Conservation (phyloP, 75 land plant genomes). For the Larix kaempferi region DNA sequence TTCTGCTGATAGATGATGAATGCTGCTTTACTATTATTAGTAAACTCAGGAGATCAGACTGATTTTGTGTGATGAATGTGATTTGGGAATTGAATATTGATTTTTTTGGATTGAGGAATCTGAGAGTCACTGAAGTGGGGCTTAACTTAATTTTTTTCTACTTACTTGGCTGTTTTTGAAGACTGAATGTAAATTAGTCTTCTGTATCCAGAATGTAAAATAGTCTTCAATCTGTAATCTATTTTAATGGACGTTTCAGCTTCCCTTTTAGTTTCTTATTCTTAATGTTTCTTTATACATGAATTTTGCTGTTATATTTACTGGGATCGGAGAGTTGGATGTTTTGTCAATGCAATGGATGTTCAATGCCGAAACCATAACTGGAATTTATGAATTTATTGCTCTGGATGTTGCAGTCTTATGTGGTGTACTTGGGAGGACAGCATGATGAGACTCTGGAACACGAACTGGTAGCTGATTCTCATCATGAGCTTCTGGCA, state of each 20-base stretch:
- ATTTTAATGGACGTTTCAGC: no score
- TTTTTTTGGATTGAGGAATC: not conserved
- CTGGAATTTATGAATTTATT: not conserved
- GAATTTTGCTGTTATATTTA: not conserved
- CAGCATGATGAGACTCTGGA: not conserved
- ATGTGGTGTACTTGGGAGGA: conserved; percentile 29
- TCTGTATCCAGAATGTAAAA: no score
- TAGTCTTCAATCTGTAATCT: no score
- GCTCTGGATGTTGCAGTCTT: conserved; percentile 17
- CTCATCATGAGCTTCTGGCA: conserved; percentile 19
- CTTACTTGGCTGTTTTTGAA: no score
- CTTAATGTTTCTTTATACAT: not conserved
- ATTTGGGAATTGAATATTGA: not conserved
- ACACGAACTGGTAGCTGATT: not conserved
- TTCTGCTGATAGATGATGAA: not conserved
- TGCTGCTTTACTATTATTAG: not conserved
- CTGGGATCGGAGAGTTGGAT: not conserved
- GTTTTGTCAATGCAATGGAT: not conserved
- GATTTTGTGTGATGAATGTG: not conserved
- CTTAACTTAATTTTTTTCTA: no score
- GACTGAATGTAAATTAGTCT: no score
- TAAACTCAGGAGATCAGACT: not conserved
- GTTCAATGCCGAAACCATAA: not conserved
- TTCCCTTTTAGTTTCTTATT: no score
- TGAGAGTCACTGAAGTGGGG: not conserved